Conservation (phyloP, 148 eudicot genomes). For the Oxyria digyna region DNA sequence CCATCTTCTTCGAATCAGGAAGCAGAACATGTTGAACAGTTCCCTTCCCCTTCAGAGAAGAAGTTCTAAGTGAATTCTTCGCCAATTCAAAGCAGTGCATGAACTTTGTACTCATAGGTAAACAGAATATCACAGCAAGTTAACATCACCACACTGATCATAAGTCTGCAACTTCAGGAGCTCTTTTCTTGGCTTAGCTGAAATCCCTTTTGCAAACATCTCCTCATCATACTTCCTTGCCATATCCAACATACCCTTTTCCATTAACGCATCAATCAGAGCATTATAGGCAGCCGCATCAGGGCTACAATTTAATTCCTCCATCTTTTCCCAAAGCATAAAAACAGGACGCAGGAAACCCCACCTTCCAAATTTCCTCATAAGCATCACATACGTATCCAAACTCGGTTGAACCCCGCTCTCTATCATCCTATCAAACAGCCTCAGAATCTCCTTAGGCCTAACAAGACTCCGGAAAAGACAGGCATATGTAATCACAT, state of each 20-base stretch:
- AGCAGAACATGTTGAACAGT: no score
- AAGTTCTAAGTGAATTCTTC: no score
- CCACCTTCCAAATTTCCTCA: slow-evolving; percentile 92
- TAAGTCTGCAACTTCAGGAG: slow-evolving; percentile 26
- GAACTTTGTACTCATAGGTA: not conserved
- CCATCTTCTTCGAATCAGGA: no score
- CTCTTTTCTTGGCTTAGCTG: slow-evolving; percentile 71
- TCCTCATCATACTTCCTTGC: slow-evolving; percentile 78
- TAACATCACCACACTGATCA: slow-evolving; percentile 23
- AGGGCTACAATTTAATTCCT: slow-evolving; percentile 73
- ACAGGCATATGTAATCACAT: slow-evolving; percentile 63
- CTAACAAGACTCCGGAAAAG: slow-evolving; percentile 59
- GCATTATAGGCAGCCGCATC: slow-evolving; percentile 84
- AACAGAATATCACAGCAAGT: slow-evolving; percentile 4
- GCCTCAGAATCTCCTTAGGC: slow-evolving; percentile 62
- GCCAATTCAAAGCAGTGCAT: not conserved
- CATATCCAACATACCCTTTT: slow-evolving; percentile 83
- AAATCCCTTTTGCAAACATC: slow-evolving; percentile 81
- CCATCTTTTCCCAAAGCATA: slow-evolving; percentile 74
- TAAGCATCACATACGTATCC: slow-evolving; percentile 90
- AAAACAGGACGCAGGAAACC: slow-evolving; percentile 85
- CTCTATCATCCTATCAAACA: slow-evolving; percentile 71
- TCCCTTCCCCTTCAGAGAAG: no score
- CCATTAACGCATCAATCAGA: slow-evolving; percentile 76
- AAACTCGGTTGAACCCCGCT: slow-evolving; percentile 56